Base-by-base conservation (phyloP, 176 grass and related monocot species). In the Oryza meridionalis region DNA sequence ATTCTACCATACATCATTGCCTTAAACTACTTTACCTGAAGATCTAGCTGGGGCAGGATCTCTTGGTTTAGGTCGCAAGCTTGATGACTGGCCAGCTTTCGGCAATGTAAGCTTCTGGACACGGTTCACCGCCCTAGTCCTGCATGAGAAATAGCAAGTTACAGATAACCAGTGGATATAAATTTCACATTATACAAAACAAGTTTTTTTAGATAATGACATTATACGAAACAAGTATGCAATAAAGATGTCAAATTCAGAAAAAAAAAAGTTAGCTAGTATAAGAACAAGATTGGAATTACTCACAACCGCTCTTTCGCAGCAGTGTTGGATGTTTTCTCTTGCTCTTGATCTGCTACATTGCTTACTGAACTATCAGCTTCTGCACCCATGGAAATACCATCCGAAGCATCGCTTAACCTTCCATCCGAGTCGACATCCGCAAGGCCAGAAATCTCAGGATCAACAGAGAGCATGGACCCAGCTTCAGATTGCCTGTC, bases 331-430 rank as follows among this genome's bases (percentile, higher is more conserved):
- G 90, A 68, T 12, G 35, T 53, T 88, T 78, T 94, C 29, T 86
- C 93, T 82, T 85, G 89, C 79, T 88, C 89, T 69, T 73, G 83
- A 27, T 98, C 92, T 6, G 74, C 70, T 4, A 64, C 12, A 14
- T 38, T 93, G 46, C 82, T 86, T 58, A 82, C 26, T 29, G 93
- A 94, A 73, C 90, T 88, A 77, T 94, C 96, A 43, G 83, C 93
- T 80, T 95, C 93, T 67, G 83, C 87, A 83, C 85, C 92, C 7
- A 67, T 77, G 1, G 89, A 84, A 62, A 88, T 82, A n/a, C 82
- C 86, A 77, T 98, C 91, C 25, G 93, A 95, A 85, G 83, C 86
- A 75, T 95, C 96, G 85, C 93, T 98, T 83, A 90, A 62, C 77
- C 89, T 86, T 81, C 92, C 96, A 10, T 98, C 93, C 9, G 82